Percentiles rank a stretch among this genome's conserved stretches.
These are phyloP conservation scores for Naganishia cerealis DNA, from an alignment of 1,284 basidiomycete species.

Conservation along the genomic window DNA sequence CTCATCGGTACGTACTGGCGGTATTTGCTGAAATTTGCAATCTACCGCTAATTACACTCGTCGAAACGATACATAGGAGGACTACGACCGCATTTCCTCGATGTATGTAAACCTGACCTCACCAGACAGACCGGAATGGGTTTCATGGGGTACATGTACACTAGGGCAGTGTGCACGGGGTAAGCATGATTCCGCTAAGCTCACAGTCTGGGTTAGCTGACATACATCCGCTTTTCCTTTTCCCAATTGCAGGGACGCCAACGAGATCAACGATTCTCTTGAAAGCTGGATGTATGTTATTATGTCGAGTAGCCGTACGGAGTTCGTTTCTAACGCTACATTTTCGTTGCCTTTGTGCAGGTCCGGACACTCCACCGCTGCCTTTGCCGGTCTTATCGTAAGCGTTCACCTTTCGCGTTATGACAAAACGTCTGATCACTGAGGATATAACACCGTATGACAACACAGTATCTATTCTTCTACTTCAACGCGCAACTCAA, in stretches of 20 bases:
- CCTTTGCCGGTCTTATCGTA: constrained; percentile 44
- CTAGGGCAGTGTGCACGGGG: constrained; percentile 60
- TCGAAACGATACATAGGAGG: constrained; percentile 42
- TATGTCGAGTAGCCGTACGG: no score
- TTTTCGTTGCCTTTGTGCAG: constrained; percentile 2
- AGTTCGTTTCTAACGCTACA: neutral
- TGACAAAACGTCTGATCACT: neutral
- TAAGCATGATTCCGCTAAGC: constrained; percentile 27
- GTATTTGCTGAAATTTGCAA: neutral
- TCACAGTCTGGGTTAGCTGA: neutral
- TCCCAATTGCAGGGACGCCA: constrained; percentile 47
- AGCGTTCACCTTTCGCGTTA: neutral
- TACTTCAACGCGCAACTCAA: constrained; percentile 64
- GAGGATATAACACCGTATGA: neutral
- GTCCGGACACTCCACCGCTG: constrained; percentile 47
- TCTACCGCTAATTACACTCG: neutral
- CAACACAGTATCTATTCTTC: constrained; percentile 57
- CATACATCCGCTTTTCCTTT: constrained; percentile 4
- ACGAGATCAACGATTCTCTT: constrained; percentile 61
- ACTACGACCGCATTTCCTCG: constrained; percentile 59
- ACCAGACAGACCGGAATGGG: constrained; percentile 55
- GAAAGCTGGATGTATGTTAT: constrained; percentile 50
- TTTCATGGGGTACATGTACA: constrained; percentile 58
- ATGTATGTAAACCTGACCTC: constrained; percentile 59
- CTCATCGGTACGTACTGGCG: constrained; percentile 52